Base-by-base conservation (phyloP, 257 asterid genomes). In the Solanum sitiens region DNA sequence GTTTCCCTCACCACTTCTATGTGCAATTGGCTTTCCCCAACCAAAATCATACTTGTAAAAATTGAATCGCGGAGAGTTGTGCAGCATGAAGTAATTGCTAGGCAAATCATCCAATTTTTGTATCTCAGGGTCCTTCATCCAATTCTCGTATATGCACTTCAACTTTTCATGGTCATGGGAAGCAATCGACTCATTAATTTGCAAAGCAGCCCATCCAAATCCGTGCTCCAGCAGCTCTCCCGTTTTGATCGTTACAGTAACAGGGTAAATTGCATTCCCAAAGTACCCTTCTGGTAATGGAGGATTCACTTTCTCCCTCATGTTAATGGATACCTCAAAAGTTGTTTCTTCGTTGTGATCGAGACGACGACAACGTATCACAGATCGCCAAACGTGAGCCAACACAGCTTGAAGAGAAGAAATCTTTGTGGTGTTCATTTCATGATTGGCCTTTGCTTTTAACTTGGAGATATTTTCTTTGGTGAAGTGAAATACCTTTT, bases 41-140 rank as follows among this genome's bases (percentile, higher is more conserved):
- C 94, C 94, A 30, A 95, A 93, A 47, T 95, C 96, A 33, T n/a
- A 87, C 4, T 90, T 95, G 8, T 89, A 92, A 88, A 95, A 92
- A 79, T 90, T 32, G 82, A 89, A 91, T 77, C 96, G 67, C 0
- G 94, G 93, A 11, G 95, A 94, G 47, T 93, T 90, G 2, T 87
- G 56, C 47, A 92, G 20, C 35, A 84, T 8, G 3, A 89, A 84
- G 5, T n/a, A 79, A 18, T 20, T 4, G 5, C 65, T 79, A 15
- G 33, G 63, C 16, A 50, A 6, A 3, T 27, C 71, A 18, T 77
- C 94, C 91, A 91, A 15, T 87, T 87, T 39, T 91, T 86, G 7
- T 85, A 23, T 2, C 85, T 15, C 25, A 4, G 65, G 84, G 15
- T 79, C 65, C 2, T 45, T 42, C 65, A 79, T 79, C 63, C n/a